Percentiles rank a stretch among this genome's conserved stretches.
These are phyloP conservation scores for Citrullus colocynthis DNA, from an alignment of 306 rosid genomes.

Conservation along the genomic window DNA sequence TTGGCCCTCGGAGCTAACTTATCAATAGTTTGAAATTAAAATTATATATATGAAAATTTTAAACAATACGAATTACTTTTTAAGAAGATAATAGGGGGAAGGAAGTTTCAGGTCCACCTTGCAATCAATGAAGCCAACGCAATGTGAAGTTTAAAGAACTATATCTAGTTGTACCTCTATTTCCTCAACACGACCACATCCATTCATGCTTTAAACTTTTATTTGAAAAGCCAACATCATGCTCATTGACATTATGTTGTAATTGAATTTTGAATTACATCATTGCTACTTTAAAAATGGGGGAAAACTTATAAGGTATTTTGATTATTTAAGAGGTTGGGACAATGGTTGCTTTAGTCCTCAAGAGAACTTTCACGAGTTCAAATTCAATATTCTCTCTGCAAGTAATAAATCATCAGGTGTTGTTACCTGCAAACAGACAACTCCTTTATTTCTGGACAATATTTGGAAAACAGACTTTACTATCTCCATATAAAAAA, in stretches of 20 bases:
- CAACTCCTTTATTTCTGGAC: background rate
- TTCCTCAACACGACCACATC: background rate
- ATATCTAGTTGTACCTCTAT: background rate
- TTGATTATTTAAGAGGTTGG: background rate
- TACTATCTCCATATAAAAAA: background rate
- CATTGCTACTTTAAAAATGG: background rate
- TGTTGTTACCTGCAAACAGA: constrained; percentile 75
- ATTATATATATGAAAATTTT: too few relatives aligned
- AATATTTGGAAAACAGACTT: background rate
- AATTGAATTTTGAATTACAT: background rate
- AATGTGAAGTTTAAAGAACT: too few relatives aligned
- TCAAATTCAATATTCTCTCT: constrained; percentile 62
- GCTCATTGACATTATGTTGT: background rate
- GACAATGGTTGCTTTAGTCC: background rate
- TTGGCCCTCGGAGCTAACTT: too few relatives aligned
- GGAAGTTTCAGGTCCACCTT: too few relatives aligned
- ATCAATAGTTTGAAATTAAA: too few relatives aligned
- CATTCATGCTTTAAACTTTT: background rate
- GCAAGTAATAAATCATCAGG: constrained; percentile 88
- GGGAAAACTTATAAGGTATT: background rate
- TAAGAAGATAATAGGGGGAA: too few relatives aligned
- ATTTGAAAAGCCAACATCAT: background rate
- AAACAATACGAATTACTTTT: too few relatives aligned
- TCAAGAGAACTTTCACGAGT: constrained; percentile 19
- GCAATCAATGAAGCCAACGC: too few relatives aligned